Evolutionary conservation across 495 filamentous ascomycete genomes (phyloP).

Genomic region (Cercophora samala): DNA sequence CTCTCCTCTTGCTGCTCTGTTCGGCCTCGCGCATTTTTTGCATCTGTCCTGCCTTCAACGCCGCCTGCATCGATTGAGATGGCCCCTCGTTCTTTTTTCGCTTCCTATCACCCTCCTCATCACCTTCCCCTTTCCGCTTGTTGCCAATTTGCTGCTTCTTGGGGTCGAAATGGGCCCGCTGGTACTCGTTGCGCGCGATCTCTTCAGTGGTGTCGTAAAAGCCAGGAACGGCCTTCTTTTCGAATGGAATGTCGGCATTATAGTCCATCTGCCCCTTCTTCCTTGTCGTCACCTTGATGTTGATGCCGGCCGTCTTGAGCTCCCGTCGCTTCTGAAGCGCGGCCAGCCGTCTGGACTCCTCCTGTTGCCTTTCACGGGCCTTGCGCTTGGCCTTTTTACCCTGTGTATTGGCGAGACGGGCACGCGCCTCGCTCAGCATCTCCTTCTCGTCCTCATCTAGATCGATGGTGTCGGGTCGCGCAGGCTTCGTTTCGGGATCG

Average conservation of each 20-base stretch:
- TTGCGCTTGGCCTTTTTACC: constrained; percentile 99
- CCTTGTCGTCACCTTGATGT: constrained; percentile 89
- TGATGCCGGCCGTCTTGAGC: constrained; percentile 95
- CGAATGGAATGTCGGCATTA: constrained; percentile 97
- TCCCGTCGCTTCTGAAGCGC: constrained; percentile 92
- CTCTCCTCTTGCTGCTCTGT: constrained; percentile 85
- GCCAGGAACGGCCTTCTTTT: constrained; percentile 82
- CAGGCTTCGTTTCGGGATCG: constrained; percentile 93
- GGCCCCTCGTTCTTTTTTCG: constrained; percentile 70
- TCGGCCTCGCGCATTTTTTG: constrained; percentile 95
- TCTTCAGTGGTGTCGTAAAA: constrained; percentile 94
- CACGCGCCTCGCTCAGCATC: constrained; percentile 96
- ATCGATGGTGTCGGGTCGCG: constrained; percentile 95
- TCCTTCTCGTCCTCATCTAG: constrained; percentile 99
- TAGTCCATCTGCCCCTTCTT: constrained; percentile 99
- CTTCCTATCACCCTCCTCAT: constrained; percentile 79
- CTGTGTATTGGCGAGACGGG: constrained; percentile 93
- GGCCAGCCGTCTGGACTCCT: constrained; percentile 86
- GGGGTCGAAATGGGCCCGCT: constrained; percentile 86
- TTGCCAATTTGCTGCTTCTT: constrained; percentile 93
- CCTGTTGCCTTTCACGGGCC: constrained; percentile 89
- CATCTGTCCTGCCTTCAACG: constrained; percentile 89
- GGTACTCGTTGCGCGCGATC: constrained; percentile 72
- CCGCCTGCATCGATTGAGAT: constrained; percentile 77
- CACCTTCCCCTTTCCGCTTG: constrained; percentile 88